phyloP scores from a whole-genome alignment of 371 early-diverging fungal genomes.

The Mucor indicus region DNA sequence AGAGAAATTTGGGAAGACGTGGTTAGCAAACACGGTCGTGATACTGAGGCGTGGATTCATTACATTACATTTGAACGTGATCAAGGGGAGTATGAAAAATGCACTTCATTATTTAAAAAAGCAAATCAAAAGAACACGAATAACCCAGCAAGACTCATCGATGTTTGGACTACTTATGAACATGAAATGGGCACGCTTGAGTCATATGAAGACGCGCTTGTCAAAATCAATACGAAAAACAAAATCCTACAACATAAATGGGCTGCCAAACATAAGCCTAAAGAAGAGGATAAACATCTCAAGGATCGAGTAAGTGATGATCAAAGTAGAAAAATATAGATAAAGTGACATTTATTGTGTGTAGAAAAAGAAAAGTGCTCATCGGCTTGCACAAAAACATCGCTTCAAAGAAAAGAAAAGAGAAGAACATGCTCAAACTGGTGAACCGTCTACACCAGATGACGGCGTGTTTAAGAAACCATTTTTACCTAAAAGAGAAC shows the following conservation, averaged over 20 bases:
- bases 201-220: slow-evolving; percentile 18
- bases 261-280: slow-evolving; percentile 12
- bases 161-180: slow-evolving; percentile 50
- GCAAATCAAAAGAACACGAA: slow-evolving; percentile 40
- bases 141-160: slow-evolving; percentile 49
- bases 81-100: slow-evolving; percentile 24
- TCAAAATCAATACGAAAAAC: slow-evolving; percentile 25
- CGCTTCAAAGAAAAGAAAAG: slow-evolving; percentile 12
- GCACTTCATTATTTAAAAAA: slow-evolving; percentile 36
- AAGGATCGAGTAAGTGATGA: slow-evolving; percentile 3
- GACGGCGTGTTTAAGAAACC: too few species aligned
- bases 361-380: slow-evolving; percentile 30
- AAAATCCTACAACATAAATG: slow-evolving; percentile 26
- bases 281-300: slow-evolving; percentile 4
- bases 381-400: slow-evolving; percentile 21
- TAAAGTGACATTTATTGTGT: slow-evolving; percentile 7
- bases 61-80: slow-evolving; percentile 42
- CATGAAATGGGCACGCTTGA: slow-evolving; percentile 43
- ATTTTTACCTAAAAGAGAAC: too few species aligned
- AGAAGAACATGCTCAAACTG: background rate
- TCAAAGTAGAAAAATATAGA: slow-evolving; percentile 26
- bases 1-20: slow-evolving; percentile 37
- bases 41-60: slow-evolving; percentile 41
- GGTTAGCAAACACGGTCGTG: slow-evolving; percentile 23
- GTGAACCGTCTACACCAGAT: too few species aligned